Evolutionary conservation across 257 asterid species (phyloP).

Genomic region (Rhazya stricta): DNA sequence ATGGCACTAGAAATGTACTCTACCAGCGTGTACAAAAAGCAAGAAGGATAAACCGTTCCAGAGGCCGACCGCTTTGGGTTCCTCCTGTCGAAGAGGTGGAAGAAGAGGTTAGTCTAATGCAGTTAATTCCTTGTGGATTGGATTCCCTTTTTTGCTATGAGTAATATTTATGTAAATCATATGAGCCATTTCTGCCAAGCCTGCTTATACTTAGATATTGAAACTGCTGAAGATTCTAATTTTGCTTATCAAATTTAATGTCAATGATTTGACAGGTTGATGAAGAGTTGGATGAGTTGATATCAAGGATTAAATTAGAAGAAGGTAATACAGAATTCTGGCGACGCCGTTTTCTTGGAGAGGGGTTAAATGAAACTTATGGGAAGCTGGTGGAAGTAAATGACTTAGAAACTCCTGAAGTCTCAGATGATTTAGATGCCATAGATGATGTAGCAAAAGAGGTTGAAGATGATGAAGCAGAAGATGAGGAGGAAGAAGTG

Average conservation of each 20-base stretch:
- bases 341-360: conserved; percentile 95
- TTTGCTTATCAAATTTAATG: conserved; percentile 2
- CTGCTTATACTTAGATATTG: not conserved
- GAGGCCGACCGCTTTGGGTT: conserved; percentile 99
- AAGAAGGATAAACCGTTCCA: conserved; percentile 95
- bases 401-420: conserved; percentile 48
- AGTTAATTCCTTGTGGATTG: not conserved
- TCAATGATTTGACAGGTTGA: conserved; percentile 49
- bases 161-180: not conserved
- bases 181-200: not conserved
- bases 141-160: not conserved
- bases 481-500: conserved; percentile 68
- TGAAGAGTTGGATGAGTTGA: conserved; percentile 87
- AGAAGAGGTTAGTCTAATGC: conserved; percentile 66
- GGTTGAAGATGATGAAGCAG: conserved; percentile 67
- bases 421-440: conserved; percentile 29
- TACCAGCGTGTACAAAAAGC: conserved; percentile 99
- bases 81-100: conserved; percentile 98
- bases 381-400: conserved; percentile 52
- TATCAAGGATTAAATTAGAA: conserved; percentile 81
- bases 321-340: conserved; percentile 99
- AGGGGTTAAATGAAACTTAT: conserved; percentile 61
- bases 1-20: conserved; percentile 95
- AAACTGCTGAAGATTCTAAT: conserved; percentile 7
- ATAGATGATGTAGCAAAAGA: conserved; percentile 58